Evolutionary conservation across 805 yeast genomes (phyloP), one percentile per base, ranked within the genome.

Genomic region (Ogataea glucozyma): DNA sequence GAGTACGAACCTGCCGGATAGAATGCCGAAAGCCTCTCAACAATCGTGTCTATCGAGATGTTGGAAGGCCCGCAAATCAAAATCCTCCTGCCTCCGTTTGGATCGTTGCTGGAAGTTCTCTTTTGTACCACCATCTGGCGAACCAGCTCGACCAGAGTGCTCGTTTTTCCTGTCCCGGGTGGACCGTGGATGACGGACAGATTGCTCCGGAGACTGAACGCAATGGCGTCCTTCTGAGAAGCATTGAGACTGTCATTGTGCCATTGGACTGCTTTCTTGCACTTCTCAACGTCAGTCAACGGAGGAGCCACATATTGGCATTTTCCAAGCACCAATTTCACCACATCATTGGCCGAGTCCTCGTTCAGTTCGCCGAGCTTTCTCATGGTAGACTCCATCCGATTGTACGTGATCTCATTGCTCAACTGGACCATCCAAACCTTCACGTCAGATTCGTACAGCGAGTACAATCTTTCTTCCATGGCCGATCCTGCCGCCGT

Each of bases 11-110:
- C 70, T 8, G 44, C 51, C 1, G 70, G 70, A 30, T 72, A 57
- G 29, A 71, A 64, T 21, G 62, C 62, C 30, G 72, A 63, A 17
- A 91, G 62, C 45, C 97, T 69, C 61, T 91, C 97, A 36, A 90
- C 64, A 12, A 91, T 85, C 0, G 95, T 91, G 61, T 91, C 98
- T 1, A 90, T 95, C 1, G 97, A 80, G 12, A 89, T 82, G 60
- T 91, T 91, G 0, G 97, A 89, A 0, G 98, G 96, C 0, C 97
- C 97, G 66, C 97, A 90, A 0, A 91, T 90, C 21, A 91, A 67
- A 0, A 91, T 81, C 33, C 89, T 63, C 17, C 50, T 52, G 12
- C 60, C 53, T 5, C 56, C 56, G 16, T 26, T 26, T 10, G n/a
- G 24, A 11, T 31, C 21, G 5, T 46, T 37, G 8, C 41, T 14